A percentile compares a stretch with the other conserved stretches of the same genome.
These are phyloP conservation scores for Monilinia laxa DNA, from an alignment of 2,329 filamentous ascomycete species.

Conservation along the genomic window DNA sequence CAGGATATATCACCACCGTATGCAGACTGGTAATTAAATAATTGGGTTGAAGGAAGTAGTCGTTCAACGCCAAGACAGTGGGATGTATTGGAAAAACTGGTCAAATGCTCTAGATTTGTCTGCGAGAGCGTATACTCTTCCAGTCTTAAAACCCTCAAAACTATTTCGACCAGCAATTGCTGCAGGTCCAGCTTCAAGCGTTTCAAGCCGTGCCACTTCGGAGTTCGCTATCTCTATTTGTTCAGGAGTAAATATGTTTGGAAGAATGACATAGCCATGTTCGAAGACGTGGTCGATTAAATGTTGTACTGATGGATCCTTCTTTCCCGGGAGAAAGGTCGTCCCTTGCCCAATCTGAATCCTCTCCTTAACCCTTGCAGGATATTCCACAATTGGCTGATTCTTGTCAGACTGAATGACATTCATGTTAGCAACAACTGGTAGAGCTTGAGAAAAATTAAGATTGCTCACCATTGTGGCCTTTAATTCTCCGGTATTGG, in stretches of 20 bases:
- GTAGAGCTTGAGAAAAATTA: neutral
- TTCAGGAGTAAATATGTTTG: slow-evolving; percentile 39
- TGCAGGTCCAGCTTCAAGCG: slow-evolving; percentile 34
- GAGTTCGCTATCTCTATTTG: slow-evolving; percentile 41
- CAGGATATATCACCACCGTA: slow-evolving; percentile 44
- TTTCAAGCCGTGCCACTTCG: slow-evolving; percentile 41
- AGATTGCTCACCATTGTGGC: slow-evolving; percentile 7
- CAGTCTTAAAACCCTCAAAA: slow-evolving; percentile 44
- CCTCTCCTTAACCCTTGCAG: slow-evolving; percentile 24
- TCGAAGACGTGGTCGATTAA: slow-evolving; percentile 38
- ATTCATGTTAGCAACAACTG: slow-evolving; percentile 14
- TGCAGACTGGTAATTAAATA: slow-evolving; percentile 43
- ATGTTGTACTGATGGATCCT: slow-evolving; percentile 35
- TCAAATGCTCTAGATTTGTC: slow-evolving; percentile 45
- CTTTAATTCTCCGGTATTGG: neutral
- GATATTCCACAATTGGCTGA: slow-evolving; percentile 11
- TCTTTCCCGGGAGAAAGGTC: slow-evolving; percentile 36
- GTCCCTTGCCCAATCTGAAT: slow-evolving; percentile 36
- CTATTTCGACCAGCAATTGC: slow-evolving; percentile 41
- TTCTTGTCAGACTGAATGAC: slow-evolving; percentile 13
- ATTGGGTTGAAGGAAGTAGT: slow-evolving; percentile 44
- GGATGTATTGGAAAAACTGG: slow-evolving; percentile 44
- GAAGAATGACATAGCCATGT: slow-evolving; percentile 45
- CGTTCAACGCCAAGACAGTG: slow-evolving; percentile 43
- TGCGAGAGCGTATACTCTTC: slow-evolving; percentile 44